A percentile compares a stretch with the other conserved stretches of the same genome.
Conservation (phyloP, 2,329 filamentous ascomycete genomes). For the Arachnomyces sp. region DNA sequence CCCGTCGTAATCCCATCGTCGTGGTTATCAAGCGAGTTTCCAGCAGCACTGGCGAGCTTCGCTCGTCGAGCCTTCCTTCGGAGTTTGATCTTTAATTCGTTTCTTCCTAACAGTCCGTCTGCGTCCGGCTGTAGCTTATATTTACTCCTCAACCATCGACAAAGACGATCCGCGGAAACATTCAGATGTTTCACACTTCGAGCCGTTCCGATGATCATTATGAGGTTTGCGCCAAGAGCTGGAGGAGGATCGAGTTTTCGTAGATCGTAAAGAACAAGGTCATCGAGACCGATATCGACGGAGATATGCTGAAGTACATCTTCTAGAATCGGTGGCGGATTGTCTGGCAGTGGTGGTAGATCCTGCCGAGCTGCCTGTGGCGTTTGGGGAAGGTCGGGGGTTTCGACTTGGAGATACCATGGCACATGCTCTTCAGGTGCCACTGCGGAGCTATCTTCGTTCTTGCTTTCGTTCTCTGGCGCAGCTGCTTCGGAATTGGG, state of each 20-base stretch:
- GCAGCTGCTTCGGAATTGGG: neutral
- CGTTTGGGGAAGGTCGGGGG: conserved; percentile 30
- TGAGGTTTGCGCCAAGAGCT: conserved; percentile 74
- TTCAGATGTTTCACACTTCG: conserved; percentile 90
- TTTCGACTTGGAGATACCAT: conserved; percentile 79
- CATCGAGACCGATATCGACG: conserved; percentile 77
- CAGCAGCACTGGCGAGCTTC: conserved; percentile 66
- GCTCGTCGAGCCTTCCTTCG: conserved; percentile 71
- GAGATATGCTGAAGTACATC: conserved; percentile 70
- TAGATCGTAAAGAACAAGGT: conserved; percentile 71
- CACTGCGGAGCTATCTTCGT: conserved; percentile 1
- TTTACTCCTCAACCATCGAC: conserved; percentile 70
- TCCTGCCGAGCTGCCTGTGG: conserved; percentile 45
- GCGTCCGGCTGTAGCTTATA: conserved; percentile 68
- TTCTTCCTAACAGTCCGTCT: conserved; percentile 79
- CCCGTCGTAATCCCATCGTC: conserved; percentile 88
- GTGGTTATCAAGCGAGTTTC: conserved; percentile 47
- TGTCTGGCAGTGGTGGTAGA: conserved; percentile 56
- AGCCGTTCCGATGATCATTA: conserved; percentile 89
- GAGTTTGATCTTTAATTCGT: conserved; percentile 83
- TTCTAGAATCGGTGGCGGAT: conserved; percentile 62
- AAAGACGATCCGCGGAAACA: conserved; percentile 79
- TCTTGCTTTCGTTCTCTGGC: conserved; percentile 6
- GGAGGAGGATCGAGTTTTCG: conserved; percentile 76
- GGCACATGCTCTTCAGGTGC: conserved; percentile 40